phyloP scores from a whole-genome alignment of 768 basidiomycete species.

The Amanita fuliginea region DNA sequence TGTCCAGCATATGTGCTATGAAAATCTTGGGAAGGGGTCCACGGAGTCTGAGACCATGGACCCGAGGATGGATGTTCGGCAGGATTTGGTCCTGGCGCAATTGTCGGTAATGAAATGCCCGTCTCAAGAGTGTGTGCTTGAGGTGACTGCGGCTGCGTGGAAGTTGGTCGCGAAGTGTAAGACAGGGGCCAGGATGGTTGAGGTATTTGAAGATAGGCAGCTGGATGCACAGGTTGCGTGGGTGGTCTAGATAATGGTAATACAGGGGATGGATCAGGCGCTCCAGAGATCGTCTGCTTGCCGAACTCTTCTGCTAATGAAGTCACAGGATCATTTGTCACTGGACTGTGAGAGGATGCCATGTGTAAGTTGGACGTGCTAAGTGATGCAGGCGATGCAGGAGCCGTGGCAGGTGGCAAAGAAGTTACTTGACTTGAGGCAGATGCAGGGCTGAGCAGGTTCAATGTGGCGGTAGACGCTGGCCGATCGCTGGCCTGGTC shows the following conservation, averaged over 20 bases:
- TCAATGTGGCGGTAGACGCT: background rate
- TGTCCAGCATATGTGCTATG: conserved; percentile 7
- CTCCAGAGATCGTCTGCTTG: conserved; percentile 21
- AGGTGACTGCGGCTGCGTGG: conserved; percentile 5
- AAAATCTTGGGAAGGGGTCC: conserved; percentile 30
- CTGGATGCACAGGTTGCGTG: conserved; percentile 18
- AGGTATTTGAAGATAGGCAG: background rate
- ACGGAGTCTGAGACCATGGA: conserved; percentile 20
- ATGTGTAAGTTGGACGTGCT: conserved; percentile 1
- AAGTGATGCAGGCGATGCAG: conserved; percentile 7
- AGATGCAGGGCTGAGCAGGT: background rate
- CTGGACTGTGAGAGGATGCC: background rate
- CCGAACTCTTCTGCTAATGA: conserved; percentile 27
- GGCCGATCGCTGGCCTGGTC: background rate
- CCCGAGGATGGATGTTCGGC: conserved; percentile 7
- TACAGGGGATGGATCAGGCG: conserved; percentile 3
- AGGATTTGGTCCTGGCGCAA: background rate
- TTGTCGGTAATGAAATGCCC: conserved; percentile 3
- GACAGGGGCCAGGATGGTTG: background rate
- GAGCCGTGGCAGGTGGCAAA: conserved; percentile 2
- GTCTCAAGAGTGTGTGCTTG: conserved; percentile 1
- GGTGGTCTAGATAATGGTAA: conserved; percentile 20
- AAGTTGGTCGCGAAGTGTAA: background rate
- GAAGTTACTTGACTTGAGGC: conserved; percentile 3
- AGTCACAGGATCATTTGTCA: conserved; percentile 11